These are phyloP conservation scores for Coemansia sp. DNA, from an alignment of 192 early-diverging fungal species.

Conservation along the genomic window DNA sequence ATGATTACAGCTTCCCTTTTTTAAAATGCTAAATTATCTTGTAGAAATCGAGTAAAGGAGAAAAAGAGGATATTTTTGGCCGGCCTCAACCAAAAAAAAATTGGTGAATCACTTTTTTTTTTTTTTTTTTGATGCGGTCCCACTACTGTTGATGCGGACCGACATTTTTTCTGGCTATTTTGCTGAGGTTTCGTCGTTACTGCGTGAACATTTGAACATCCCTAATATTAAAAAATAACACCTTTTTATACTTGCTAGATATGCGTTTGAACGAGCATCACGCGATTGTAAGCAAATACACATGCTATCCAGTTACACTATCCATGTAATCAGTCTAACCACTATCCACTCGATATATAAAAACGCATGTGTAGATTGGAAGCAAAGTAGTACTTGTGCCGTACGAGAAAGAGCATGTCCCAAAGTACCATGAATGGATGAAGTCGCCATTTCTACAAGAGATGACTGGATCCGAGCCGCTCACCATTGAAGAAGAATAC, in stretches of 20 bases:
- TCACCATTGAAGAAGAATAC: conserved; percentile 90
- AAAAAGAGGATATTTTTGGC: neutral
- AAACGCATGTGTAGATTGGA: conserved; percentile 54
- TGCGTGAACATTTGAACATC: neutral
- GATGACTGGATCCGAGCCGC: conserved; percentile 94
- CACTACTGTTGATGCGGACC: neutral
- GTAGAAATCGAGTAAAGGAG: neutral
- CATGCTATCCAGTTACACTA: neutral
- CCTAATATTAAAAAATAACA: neutral
- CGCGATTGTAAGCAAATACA: conserved; percentile 36
- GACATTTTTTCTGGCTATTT: neutral
- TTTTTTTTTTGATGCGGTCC: neutral
- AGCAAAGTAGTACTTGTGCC: conserved; percentile 73
- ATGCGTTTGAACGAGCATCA: conserved; percentile 47
- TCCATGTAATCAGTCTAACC: neutral
- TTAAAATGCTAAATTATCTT: neutral
- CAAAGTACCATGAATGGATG: conserved; percentile 95
- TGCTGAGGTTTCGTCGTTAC: neutral
- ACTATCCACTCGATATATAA: neutral
- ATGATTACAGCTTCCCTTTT: conserved; percentile 48
- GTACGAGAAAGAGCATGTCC: conserved; percentile 83
- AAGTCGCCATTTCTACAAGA: conserved; percentile 84
- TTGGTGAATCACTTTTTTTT: conserved; percentile 22
- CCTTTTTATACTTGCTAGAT: neutral
- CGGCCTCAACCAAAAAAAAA: neutral